Conservation (phyloP, 2,329 filamentous ascomycete species). For the Keithomyces neogunnii region DNA sequence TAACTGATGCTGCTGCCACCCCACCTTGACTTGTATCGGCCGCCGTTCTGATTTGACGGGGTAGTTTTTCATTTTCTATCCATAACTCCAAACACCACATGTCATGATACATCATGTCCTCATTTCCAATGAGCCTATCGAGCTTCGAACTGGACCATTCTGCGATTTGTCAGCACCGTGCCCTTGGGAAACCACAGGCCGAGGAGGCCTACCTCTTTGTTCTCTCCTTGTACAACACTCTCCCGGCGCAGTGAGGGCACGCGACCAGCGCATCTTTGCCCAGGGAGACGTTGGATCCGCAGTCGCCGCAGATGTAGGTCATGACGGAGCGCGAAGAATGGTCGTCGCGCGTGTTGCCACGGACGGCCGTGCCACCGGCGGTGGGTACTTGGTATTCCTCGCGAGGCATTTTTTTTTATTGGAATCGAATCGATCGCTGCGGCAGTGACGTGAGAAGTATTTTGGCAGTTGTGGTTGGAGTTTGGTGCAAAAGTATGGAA, state of each 20-base stretch:
- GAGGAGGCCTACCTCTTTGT: constrained; percentile 72
- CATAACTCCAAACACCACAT: not conserved
- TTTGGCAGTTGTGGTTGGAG: not conserved
- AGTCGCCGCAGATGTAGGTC: constrained; percentile 35
- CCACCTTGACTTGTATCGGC: not conserved
- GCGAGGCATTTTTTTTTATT: constrained; percentile 46
- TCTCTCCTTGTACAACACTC: constrained; percentile 94
- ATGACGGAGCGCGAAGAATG: constrained; percentile 29
- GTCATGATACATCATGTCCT: not conserved
- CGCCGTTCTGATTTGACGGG: not conserved
- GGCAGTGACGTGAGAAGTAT: no score
- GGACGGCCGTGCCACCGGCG: constrained; percentile 30
- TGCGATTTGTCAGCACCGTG: constrained; percentile 24
- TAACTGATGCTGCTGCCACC: not conserved
- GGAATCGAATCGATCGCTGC: not conserved
- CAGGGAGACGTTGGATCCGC: constrained; percentile 31
- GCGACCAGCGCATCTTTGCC: constrained; percentile 41
- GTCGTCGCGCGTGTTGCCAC: constrained; percentile 31
- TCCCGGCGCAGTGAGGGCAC: constrained; percentile 65
- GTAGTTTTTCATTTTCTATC: not conserved
- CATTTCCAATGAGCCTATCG: constrained; percentile 39
- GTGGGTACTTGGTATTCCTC: constrained; percentile 72
- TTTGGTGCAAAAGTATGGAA: no score
- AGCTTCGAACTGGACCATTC: constrained; percentile 98
- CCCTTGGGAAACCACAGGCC: not conserved